Conservation (phyloP, 768 basidiomycete species). For the Phylloporus scabripes region DNA sequence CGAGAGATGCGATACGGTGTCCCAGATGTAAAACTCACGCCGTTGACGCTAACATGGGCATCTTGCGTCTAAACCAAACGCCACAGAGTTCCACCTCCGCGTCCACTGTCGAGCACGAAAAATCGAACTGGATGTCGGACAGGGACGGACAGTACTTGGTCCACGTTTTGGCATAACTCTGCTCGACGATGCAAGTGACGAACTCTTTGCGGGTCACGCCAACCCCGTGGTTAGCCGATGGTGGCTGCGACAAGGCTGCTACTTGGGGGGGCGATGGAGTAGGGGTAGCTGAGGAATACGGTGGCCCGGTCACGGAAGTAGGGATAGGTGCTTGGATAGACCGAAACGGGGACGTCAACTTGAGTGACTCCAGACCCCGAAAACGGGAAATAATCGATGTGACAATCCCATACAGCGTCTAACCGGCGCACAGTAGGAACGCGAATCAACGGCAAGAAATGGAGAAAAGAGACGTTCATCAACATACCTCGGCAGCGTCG, state of each 20-base stretch:
- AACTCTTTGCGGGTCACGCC: conserved; percentile 20
- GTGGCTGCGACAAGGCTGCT: not conserved
- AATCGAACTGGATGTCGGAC: conserved; percentile 26
- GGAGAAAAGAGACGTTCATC: not conserved
- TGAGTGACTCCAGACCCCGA: conserved; percentile 24
- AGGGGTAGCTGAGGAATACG: not conserved
- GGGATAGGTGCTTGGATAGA: conserved; percentile 20
- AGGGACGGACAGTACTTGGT: conserved; percentile 26
- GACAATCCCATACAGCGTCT: conserved; percentile 28
- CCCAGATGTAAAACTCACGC: not conserved
- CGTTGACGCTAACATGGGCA: conserved; percentile 2
- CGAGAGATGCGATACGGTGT: not conserved
- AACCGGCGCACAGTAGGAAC: not conserved
- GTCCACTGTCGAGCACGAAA: conserved; percentile 24
- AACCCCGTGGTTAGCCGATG: not conserved
- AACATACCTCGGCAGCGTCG: conserved; percentile 27
- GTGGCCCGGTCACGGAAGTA: not conserved
- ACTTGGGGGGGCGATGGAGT: conserved; percentile 7
- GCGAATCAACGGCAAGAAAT: not conserved
- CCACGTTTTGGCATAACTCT: conserved; percentile 25
- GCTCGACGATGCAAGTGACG: conserved; percentile 24
- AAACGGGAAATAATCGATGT: conserved; percentile 31
- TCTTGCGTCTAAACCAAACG: conserved; percentile 27
- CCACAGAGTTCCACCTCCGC: conserved; percentile 28
- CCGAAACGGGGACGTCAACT: conserved; percentile 29